Evolutionary conservation across 768 basidiomycete genomes (phyloP).

Genomic region (Cystobasidiopsis lactophilus): DNA sequence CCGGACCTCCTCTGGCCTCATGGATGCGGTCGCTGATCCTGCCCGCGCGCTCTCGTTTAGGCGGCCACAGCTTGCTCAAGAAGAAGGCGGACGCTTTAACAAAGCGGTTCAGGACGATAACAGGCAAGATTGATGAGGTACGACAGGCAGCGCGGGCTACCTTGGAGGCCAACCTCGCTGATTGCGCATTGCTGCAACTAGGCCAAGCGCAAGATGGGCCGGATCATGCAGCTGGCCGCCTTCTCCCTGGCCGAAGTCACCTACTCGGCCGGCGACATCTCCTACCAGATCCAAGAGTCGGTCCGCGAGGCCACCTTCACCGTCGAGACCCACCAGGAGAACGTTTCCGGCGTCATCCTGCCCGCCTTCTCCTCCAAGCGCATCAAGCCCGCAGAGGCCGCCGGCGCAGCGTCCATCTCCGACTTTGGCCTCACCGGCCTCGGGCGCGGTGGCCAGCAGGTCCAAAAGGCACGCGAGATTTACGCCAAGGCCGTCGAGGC

Average conservation of each 20-base stretch:
- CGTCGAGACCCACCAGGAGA: conserved; percentile 88
- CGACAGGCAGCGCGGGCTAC: conserved; percentile 17
- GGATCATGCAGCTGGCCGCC: conserved; percentile 94
- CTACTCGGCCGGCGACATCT: conserved; percentile 81
- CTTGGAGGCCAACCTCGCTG: not conserved
- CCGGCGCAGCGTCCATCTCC: conserved; percentile 61
- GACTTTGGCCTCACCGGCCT: conserved; percentile 67
- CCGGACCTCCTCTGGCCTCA: not conserved
- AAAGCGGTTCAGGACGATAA: conserved; percentile 77
- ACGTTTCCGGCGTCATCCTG: conserved; percentile 86
- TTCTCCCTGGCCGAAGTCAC: conserved; percentile 98
- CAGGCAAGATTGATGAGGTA: conserved; percentile 95
- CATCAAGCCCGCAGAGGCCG: conserved; percentile 28
- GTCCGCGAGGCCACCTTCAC: conserved; percentile 76
- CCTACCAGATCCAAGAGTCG: conserved; percentile 92
- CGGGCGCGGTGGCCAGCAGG: conserved; percentile 88
- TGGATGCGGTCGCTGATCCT: not conserved
- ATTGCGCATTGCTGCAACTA: conserved; percentile 22
- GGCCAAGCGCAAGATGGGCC: conserved; percentile 98
- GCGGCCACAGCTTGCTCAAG: conserved; percentile 79
- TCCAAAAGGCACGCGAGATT: conserved; percentile 81
- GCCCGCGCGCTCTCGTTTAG: conserved; percentile 42
- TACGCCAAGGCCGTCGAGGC: conserved; percentile 96
- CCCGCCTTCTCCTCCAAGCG: conserved; percentile 88
- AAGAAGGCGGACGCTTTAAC: conserved; percentile 97